These are phyloP conservation scores for Russula lepida DNA, from an alignment of 768 basidiomycete species.

Conservation along the genomic window DNA sequence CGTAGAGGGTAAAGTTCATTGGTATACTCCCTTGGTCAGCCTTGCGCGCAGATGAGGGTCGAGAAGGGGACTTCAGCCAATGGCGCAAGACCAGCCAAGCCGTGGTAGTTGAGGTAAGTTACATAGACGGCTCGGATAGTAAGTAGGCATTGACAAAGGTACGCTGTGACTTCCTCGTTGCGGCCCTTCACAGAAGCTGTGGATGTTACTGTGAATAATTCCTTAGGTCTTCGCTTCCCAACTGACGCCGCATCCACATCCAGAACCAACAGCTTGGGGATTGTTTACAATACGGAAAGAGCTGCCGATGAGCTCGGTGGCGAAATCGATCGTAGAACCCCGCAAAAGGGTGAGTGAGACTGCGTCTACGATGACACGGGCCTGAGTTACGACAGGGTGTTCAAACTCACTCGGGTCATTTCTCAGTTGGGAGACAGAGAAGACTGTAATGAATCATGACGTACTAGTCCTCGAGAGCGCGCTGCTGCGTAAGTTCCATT, in stretches of 20 bases:
- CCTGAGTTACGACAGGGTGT: constrained; percentile 62
- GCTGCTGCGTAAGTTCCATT: constrained; percentile 63
- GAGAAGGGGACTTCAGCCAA: too few species aligned
- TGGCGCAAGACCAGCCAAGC: too few species aligned
- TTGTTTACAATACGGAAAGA: constrained; percentile 79
- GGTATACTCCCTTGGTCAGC: too few species aligned
- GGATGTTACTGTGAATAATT: not conserved
- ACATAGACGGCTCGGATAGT: not conserved
- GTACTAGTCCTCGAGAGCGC: constrained; percentile 77
- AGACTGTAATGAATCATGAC: constrained; percentile 26
- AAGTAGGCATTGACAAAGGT: not conserved
- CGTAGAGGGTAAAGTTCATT: too few species aligned
- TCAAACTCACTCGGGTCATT: constrained; percentile 46
- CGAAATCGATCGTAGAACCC: constrained; percentile 83
- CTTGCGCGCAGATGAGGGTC: too few species aligned
- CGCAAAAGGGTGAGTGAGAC: constrained; percentile 79
- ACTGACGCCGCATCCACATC: constrained; percentile 93
- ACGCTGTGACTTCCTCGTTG: not conserved
- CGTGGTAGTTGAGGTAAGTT: too few species aligned
- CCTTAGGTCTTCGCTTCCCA: constrained; percentile 68
- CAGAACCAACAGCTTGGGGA: constrained; percentile 82
- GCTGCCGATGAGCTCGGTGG: constrained; percentile 91
- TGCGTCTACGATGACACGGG: constrained; percentile 77
- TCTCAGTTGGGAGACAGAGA: not conserved
- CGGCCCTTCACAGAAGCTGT: not conserved